Conservation (phyloP, 331 rosid species). For the Ulmus americana region DNA sequence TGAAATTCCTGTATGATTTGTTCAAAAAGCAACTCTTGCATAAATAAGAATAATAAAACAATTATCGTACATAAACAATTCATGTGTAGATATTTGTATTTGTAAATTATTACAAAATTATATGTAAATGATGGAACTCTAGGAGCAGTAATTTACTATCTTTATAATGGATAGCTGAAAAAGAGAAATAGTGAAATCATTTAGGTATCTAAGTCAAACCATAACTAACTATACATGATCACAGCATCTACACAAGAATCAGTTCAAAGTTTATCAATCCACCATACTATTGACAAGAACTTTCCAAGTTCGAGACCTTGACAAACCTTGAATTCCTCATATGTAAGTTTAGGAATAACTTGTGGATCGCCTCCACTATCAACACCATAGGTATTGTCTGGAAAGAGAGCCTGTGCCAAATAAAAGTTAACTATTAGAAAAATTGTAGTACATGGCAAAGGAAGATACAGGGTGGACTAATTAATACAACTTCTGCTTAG, state of each 20-base stretch:
- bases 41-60: background rate
- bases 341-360: conserved; percentile 83
- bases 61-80: background rate
- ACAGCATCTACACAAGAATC: conserved; percentile 6
- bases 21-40: conserved; percentile 11
- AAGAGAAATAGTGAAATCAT: background rate
- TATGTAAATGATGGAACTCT: background rate
- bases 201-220: too few species aligned
- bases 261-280: background rate
- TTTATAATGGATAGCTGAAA: background rate
- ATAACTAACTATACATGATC: background rate
- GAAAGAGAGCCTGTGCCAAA: conserved; percentile 75
- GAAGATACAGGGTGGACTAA: background rate
- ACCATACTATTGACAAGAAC: background rate
- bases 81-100: background rate
- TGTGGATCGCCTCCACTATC: conserved; percentile 97
- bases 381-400: conserved; percentile 87
- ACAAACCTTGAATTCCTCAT: conserved; percentile 83
- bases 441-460: conserved; percentile 1
- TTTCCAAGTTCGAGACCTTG: background rate
- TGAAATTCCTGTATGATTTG: conserved; percentile 77
- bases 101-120: background rate
- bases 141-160: background rate
- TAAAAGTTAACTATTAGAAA: background rate
- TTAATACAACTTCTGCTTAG: background rate